Conservation (phyloP, 1,284 basidiomycete genomes). For the Cutaneotrichosporon daszewskae region DNA sequence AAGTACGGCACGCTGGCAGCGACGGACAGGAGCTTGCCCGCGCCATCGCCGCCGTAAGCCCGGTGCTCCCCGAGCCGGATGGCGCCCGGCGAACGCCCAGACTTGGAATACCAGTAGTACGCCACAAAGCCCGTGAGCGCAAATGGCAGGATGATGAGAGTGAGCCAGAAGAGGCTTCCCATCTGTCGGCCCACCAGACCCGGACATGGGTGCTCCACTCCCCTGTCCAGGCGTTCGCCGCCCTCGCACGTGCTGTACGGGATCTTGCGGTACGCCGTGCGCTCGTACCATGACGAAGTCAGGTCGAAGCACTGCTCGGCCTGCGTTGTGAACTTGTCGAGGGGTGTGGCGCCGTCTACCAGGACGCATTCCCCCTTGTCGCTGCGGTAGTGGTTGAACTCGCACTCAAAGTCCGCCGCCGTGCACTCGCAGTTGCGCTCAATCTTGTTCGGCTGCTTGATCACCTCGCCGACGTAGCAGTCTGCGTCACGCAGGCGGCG, state of each 20-base stretch:
- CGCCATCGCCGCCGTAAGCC: conserved; percentile 49
- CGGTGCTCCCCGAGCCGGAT: conserved; percentile 65
- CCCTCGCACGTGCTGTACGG: conserved; percentile 77
- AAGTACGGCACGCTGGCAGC: conserved; percentile 82
- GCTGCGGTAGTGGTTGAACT: conserved; percentile 80
- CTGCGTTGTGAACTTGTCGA: conserved; percentile 50
- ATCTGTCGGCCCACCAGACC: conserved; percentile 58
- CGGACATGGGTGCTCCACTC: conserved; percentile 67
- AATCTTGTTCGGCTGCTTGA: conserved; percentile 51
- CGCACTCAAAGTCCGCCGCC: conserved; percentile 81
- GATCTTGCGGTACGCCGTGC: conserved; percentile 82
- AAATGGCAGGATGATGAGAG: conserved; percentile 64
- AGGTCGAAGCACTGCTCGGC: conserved; percentile 56
- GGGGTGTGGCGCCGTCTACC: conserved; percentile 59
- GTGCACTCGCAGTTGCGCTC: conserved; percentile 69
- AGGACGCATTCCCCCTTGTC: conserved; percentile 66
- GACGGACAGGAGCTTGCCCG: conserved; percentile 59
- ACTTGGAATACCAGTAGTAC: conserved; percentile 70
- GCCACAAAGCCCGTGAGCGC: conserved; percentile 65
- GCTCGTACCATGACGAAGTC: conserved; percentile 80
- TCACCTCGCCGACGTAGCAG: conserved; percentile 71
- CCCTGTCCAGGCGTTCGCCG: conserved; percentile 66
- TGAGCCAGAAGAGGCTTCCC: conserved; percentile 73
- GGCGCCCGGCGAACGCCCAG: conserved; percentile 50
- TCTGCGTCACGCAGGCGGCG: conserved; percentile 72